Conservation (phyloP, 108 stramenopile genomes). For the Fragilariopsis cylindrus region DNA sequence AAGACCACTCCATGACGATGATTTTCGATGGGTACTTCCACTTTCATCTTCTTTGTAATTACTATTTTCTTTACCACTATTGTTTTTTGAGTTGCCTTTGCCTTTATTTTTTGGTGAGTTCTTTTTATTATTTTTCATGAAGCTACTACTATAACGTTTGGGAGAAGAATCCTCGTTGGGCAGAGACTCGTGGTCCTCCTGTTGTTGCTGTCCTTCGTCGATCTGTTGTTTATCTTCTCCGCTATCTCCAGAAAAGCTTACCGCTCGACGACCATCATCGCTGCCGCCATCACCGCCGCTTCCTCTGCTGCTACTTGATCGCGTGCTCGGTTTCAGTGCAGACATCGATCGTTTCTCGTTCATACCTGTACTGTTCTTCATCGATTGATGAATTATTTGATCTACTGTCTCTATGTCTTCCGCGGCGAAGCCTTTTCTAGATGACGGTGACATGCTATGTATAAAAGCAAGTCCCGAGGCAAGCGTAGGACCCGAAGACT, state of each 20-base stretch:
- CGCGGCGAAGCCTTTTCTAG: not conserved
- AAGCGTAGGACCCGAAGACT: too few species aligned
- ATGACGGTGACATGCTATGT: not conserved
- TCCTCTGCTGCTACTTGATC: too few species aligned
- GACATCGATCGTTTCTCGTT: not conserved
- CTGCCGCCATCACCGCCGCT: not conserved
- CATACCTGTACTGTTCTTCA: not conserved
- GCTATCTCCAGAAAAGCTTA: slow-evolving; percentile 15
- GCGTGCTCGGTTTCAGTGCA: not conserved
- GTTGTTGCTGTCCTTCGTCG: not conserved
- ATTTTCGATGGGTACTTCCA: not conserved
- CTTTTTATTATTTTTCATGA: slow-evolving; percentile 5
- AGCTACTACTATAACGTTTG: slow-evolving; percentile 1
- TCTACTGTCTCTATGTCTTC: not conserved
- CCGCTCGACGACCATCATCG: not conserved
- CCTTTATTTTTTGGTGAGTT: not conserved
- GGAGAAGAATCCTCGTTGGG: not conserved
- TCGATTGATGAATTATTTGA: not conserved
- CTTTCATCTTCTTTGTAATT: not conserved
- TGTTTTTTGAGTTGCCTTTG: not conserved
- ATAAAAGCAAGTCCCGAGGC: too few species aligned
- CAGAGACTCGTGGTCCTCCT: not conserved
- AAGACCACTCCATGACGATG: not conserved
- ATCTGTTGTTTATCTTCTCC: not conserved
- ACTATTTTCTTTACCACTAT: slow-evolving; percentile 1